Percentiles rank a stretch among this genome's conserved stretches.
Evolutionary conservation across 495 filamentous ascomycete species (phyloP).

Genomic region (Penicillium salamii): DNA sequence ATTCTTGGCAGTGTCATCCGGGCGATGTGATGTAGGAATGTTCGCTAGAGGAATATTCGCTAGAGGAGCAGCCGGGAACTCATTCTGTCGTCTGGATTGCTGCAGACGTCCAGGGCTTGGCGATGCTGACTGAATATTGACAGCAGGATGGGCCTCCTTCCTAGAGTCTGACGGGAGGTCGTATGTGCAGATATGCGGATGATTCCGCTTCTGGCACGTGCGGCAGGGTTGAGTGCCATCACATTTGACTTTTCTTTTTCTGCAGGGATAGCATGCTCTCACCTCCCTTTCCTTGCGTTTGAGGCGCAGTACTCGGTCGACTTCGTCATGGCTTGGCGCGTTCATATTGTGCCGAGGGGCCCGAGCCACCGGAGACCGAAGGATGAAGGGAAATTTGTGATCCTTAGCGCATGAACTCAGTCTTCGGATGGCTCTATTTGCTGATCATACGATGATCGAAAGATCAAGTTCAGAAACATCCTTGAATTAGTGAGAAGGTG

Average conservation of each 20-base stretch:
- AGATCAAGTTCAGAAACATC: too few species aligned
- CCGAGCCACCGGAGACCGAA: not conserved
- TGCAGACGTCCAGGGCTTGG: not conserved
- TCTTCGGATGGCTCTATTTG: too few species aligned
- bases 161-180: slow-evolving; percentile 8
- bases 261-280: slow-evolving; percentile 39
- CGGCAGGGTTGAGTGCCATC: slow-evolving; percentile 31
- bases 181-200: slow-evolving; percentile 38
- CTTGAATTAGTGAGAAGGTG: not conserved
- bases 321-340: slow-evolving; percentile 17
- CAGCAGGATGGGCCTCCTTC: not conserved
- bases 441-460: too few species aligned
- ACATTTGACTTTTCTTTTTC: slow-evolving; percentile 43
- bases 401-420: too few species aligned
- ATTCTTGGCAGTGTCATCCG: slow-evolving; percentile 29
- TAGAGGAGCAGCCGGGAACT: not conserved
- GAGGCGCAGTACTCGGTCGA: slow-evolving; percentile 29
- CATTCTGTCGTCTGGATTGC: not conserved
- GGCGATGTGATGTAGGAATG: not conserved
- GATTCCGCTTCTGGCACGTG: slow-evolving; percentile 30
- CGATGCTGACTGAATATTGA: not conserved
- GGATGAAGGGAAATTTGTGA: not conserved
- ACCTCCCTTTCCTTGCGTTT: slow-evolving; percentile 33
- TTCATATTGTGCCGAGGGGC: slow-evolving; percentile 13
- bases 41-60: not conserved